Base-by-base conservation (phyloP, 306 rosid genomes). In the Lagenaria siceraria region DNA sequence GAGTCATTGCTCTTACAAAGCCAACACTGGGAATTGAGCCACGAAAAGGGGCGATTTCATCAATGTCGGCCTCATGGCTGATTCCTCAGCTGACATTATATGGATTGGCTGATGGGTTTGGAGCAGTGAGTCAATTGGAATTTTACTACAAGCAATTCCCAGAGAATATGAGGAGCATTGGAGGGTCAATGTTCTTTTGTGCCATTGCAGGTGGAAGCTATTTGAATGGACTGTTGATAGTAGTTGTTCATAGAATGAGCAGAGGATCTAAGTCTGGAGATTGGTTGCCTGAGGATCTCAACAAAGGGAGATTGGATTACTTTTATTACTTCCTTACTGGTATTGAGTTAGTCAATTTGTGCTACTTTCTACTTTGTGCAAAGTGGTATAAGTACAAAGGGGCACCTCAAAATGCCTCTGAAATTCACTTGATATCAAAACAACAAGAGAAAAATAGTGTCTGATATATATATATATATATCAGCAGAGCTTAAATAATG, bases 131-230 rank as follows among this genome's bases (percentile, higher is more conserved):
- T 59, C 93, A 87, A 82, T 77, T 85, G 43, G 98, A 94, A 19
- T 83, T 94, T 19, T 91, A 88, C 87, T 90, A 91, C 84, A 91
- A 91, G 79, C 97, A 90, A 14, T 89, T 94, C 65, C 98, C 98
- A 14, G 94, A 94, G 87, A 91, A 94, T 79, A 91, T 94, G 98
- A 87, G 92, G 82, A 94, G 90, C 84, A 83, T 94, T 77, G 98
- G 75, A 18, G 96, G 93, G 60, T 81, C 97, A 70, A 79, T 94
- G 7, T 87, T 53, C 82, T 90, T 38, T 14, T 91, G 97, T 77
- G 89, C 88, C 78, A 11, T 84, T 81, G 98, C 97, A 0, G 87
- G 83, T 19, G 81, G 92, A 0, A 94, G 87, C 77, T 94, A 94
- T 82, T 83, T 91, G 62, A 88, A 91, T 48, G 81, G 91, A 55